Evolutionary conservation across 2,329 filamentous ascomycete genomes (phyloP).

Genomic region (Trichophyton schoenleinii): DNA sequence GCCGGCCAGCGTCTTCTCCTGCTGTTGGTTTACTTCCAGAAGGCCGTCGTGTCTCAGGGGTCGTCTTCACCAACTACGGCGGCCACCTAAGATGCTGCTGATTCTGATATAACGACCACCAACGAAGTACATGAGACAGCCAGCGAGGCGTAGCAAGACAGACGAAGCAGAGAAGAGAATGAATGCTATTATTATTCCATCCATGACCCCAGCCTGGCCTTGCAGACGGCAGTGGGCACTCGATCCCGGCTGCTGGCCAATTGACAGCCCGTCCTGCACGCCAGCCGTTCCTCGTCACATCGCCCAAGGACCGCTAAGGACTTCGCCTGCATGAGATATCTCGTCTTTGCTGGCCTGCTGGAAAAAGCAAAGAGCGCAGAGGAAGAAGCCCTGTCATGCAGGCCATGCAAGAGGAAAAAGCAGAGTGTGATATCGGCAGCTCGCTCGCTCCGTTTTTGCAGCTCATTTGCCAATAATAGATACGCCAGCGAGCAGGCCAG

Average conservation of each 20-base stretch:
- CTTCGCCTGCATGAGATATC: not conserved
- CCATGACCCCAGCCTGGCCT: not conserved
- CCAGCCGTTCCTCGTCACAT: constrained; percentile 1
- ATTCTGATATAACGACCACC: not conserved
- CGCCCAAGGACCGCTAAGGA: not conserved
- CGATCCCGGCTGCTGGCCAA: not conserved
- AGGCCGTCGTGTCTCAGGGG: not conserved
- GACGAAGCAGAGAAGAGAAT: not conserved
- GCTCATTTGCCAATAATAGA: not conserved
- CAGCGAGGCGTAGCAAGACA: not conserved
- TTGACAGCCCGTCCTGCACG: not conserved
- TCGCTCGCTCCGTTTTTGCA: not conserved
- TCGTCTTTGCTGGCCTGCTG: too few species aligned
- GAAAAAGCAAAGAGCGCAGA: not conserved
- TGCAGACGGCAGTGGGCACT: not conserved
- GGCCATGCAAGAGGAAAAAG: not conserved
- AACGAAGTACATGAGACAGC: too few species aligned
- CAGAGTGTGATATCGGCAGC: not conserved
- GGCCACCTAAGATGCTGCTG: not conserved
- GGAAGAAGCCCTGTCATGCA: not conserved
- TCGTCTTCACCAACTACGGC: not conserved
- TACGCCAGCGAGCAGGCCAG: not conserved
- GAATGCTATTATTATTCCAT: not conserved
- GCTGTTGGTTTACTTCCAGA: not conserved
- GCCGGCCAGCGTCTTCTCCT: not conserved